Evolutionary conservation across 2,329 filamentous ascomycete genomes (phyloP), one percentile per base, ranked within the genome.

Genomic region (Lasiodiplodia citricola): DNA sequence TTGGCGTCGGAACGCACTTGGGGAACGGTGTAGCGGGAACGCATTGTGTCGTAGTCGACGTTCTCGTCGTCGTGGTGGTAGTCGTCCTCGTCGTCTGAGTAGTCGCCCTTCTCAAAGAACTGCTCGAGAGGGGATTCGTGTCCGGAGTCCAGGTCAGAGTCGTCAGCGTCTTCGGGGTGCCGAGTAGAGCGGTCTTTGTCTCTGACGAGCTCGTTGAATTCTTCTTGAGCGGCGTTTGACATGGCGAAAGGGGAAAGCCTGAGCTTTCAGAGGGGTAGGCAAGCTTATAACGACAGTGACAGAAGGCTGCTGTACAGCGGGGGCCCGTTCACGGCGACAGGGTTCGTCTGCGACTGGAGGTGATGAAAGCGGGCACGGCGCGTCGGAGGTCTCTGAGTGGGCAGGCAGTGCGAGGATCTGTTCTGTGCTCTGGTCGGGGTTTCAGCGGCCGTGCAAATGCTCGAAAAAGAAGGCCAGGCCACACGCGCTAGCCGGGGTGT

Each of bases 1-100:
- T 92, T 90, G 72, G 88, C 87, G 69, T 91, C 90, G 66, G 83
- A 88, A 78, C 92, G 79, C 70, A 92, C 87, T 75, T 85, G 86
- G 75, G 92, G 80, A 78, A 85, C 82, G 73, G 81, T 82, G 78
- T 84, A 85, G 72, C 86, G 81, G 69, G 85, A 83, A 65, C 89
- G 86, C 79, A 89, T 89, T 28, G 35, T 55, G 58, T 57, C 52
- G 16, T 56, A 25, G 74, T 90, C 76, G 72, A 76, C 73, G 63
- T 79, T 75, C 31, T 80, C 70, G 63, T 74, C 70, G 35, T 70
- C 41, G 60, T 68, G 68, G 38, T 88, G 76, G 70, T 83, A 79
- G 69, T 81, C 78, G 70, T 83, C 81, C 74, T 82, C 79, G 72
- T 82, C 81, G 79, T 82, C 76, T 80, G 80, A 77, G 68, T 84